Conservation (phyloP, 148 eudicot genomes). For the Agrostemma githago region DNA sequence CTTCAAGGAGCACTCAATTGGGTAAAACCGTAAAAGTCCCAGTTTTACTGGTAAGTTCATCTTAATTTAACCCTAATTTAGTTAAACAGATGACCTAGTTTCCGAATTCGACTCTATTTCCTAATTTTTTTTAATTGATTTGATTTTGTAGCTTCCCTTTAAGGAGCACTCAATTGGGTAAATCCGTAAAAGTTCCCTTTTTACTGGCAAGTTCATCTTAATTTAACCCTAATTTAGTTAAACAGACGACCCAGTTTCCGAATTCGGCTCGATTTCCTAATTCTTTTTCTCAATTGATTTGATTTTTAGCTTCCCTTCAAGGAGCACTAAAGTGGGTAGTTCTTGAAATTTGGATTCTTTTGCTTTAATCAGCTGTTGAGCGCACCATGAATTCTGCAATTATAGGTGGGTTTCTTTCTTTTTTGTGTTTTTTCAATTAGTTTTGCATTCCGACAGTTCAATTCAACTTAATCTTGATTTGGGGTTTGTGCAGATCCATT, state of each 20-base stretch:
- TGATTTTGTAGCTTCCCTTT: not conserved
- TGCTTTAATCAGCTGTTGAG: constrained; percentile 2
- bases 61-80: not conserved
- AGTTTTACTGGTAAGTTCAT: too few relatives aligned
- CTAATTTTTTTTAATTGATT: not conserved
- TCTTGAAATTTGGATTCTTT: not conserved
- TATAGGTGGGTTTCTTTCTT: constrained; percentile 26
- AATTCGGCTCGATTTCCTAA: not conserved
- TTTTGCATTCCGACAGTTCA: not conserved
- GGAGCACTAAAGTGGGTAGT: constrained; percentile 1
- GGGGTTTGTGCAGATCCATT: constrained; percentile 59
- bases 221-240: not conserved
- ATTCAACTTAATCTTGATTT: not conserved
- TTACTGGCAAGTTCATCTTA: too few relatives aligned
- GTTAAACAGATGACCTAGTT: not conserved
- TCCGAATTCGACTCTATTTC: not conserved
- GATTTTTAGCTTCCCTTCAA: not conserved
- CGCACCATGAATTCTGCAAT: constrained; percentile 41
- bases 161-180: not conserved
- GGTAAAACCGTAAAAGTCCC: not conserved
- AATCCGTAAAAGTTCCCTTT: too few relatives aligned
- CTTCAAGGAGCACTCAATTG: not conserved
- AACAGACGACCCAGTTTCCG: not conserved
- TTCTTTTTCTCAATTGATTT: not conserved
- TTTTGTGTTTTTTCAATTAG: not conserved